A percentile compares a stretch with the other conserved stretches of the same genome.
Evolutionary conservation across 768 basidiomycete genomes (phyloP).

Genomic region (Mycena indigotica): DNA sequence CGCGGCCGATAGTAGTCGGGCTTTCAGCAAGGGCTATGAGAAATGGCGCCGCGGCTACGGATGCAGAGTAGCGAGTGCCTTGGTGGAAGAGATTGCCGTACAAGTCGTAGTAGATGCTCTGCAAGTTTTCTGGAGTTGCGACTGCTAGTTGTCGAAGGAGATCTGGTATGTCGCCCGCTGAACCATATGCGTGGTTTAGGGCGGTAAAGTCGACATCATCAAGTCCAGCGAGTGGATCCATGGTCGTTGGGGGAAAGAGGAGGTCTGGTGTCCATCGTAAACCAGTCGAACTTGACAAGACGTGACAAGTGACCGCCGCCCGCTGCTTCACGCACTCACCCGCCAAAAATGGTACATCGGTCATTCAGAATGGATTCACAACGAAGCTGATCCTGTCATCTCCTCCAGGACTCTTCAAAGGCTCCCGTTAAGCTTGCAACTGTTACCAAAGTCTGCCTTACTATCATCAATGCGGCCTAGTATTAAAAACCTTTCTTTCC

Average conservation of each 20-base stretch:
- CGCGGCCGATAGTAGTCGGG: not conserved
- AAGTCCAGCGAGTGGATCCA: not conserved
- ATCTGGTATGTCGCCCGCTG: not conserved
- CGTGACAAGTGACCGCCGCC: not conserved
- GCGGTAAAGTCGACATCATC: not conserved
- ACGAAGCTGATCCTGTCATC: not conserved
- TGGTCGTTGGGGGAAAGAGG: not conserved
- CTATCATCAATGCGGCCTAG: too few species aligned
- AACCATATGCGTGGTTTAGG: not conserved
- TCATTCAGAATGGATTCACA: not conserved
- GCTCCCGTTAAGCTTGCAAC: constrained; percentile 95
- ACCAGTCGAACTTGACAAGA: not conserved
- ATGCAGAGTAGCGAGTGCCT: not conserved
- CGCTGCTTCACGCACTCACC: not conserved
- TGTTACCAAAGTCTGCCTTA: constrained; percentile 80
- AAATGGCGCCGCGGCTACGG: not conserved
- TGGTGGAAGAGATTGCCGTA: not conserved
- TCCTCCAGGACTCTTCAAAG: constrained; percentile 79
- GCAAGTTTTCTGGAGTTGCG: not conserved
- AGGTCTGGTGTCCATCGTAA: too few species aligned
- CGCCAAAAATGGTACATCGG: not conserved
- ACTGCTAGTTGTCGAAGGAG: not conserved
- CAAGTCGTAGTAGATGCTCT: not conserved
- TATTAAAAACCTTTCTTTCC: constrained; percentile 17
- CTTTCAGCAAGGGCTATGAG: not conserved